phyloP scores from a whole-genome alignment of 176 grass and related monocot genomes.

The Carex pumila region DNA sequence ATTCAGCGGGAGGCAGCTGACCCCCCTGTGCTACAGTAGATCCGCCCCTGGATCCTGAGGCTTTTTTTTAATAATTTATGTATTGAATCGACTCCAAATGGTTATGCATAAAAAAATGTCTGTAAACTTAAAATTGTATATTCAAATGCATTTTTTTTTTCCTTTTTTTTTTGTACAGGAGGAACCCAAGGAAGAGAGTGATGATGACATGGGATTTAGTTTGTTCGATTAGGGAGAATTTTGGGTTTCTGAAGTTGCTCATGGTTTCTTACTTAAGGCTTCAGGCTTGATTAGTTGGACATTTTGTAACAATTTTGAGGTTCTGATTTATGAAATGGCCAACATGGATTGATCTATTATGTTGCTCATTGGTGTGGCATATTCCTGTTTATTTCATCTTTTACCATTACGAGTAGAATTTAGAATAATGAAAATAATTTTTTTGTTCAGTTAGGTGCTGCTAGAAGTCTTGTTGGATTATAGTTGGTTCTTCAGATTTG shows the following conservation, averaged over 20 bases:
- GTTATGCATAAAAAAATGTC: background rate
- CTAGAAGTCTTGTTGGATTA: background rate
- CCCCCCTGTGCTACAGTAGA: too few relatives aligned
- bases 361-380: background rate
- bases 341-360: background rate
- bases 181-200: constrained; percentile 65
- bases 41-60: background rate
- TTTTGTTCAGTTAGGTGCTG: background rate
- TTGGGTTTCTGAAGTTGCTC: background rate
- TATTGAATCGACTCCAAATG: background rate
- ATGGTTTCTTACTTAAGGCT: background rate
- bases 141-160: background rate
- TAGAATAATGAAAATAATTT: background rate
- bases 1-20: too few relatives aligned
- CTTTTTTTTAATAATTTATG: background rate
- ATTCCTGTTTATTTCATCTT: background rate
- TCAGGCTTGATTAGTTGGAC: background rate
- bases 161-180: constrained; percentile 26
- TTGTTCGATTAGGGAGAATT: constrained; percentile 51
- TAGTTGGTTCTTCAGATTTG: background rate
- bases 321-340: background rate
- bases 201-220: constrained; percentile 87
- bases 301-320: background rate
- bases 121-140: background rate
- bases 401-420: background rate